These are phyloP conservation scores for Hypoxylon sp. DNA, from an alignment of 2,329 filamentous ascomycete genomes.

Conservation along the genomic window DNA sequence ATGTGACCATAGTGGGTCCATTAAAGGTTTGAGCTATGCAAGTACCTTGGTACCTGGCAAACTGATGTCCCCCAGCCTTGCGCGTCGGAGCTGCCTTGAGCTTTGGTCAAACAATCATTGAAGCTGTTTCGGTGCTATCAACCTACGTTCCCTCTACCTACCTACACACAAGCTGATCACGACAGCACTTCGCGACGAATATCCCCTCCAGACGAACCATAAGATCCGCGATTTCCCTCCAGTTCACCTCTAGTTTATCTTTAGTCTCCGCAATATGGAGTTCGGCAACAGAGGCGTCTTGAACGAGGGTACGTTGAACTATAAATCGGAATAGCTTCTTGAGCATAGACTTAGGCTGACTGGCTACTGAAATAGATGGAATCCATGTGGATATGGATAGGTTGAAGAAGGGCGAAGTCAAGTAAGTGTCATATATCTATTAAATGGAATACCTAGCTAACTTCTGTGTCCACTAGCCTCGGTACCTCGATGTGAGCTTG, in stretches of 20 bases:
- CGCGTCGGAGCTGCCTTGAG: conserved; percentile 55
- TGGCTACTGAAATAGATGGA: conserved; percentile 77
- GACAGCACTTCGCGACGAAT: conserved; percentile 2
- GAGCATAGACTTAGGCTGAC: conserved; percentile 48
- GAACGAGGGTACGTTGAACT: conserved; percentile 69
- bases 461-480: conserved; percentile 70
- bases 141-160: conserved; percentile 47
- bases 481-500: conserved; percentile 92
- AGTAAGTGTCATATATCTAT: conserved; percentile 72
- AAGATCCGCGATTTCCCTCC: not conserved
- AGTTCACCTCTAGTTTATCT: not conserved
- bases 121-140: conserved; percentile 24
- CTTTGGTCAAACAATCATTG: conserved; percentile 38
- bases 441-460: conserved; percentile 49
- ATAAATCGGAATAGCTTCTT: conserved; percentile 36
- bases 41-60: conserved; percentile 9
- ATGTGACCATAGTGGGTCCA: conserved; percentile 20
- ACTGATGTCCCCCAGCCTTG: conserved; percentile 44
- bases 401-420: conserved; percentile 98
- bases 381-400: conserved; percentile 99
- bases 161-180: conserved; percentile 42
- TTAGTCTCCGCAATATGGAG: conserved; percentile 65
- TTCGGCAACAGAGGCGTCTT: conserved; percentile 74
- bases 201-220: not conserved
- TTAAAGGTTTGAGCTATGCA: not conserved